Evolutionary conservation across 139 green algal species (phyloP).

Genomic region (Microglena sp.): DNA sequence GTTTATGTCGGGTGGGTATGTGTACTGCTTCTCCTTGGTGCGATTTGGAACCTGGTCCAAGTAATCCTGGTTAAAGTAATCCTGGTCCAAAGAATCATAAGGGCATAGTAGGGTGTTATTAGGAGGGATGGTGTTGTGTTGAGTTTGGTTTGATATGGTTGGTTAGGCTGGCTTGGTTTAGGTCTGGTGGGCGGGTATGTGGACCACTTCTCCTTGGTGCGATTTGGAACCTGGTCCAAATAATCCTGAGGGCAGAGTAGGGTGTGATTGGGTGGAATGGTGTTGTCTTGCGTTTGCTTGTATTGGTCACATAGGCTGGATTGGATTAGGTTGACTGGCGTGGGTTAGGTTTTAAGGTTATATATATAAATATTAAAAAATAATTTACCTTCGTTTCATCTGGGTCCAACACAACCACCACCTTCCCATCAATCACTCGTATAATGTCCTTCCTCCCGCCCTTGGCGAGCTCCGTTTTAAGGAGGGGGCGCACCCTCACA

Average conservation of each 20-base stretch:
- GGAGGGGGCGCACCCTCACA: slow-evolving; percentile 49
- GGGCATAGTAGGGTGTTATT: too few relatives aligned
- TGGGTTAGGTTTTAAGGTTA: too few relatives aligned
- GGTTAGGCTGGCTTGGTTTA: too few relatives aligned
- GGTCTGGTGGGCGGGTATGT: slow-evolving; percentile 26
- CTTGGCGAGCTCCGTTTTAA: slow-evolving; percentile 24
- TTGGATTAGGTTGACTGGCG: not conserved
- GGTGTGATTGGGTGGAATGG: too few relatives aligned
- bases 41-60: slow-evolving; percentile 57
- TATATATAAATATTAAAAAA: too few relatives aligned
- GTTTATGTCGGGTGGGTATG: slow-evolving; percentile 18
- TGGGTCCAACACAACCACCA: slow-evolving; percentile 66
- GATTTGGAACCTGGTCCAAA: slow-evolving; percentile 55
- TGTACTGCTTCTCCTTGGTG: slow-evolving; percentile 65
- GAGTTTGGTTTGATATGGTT: too few relatives aligned
- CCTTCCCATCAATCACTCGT: slow-evolving; percentile 38
- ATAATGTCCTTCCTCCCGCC: slow-evolving; percentile 46
- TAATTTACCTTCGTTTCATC: slow-evolving; percentile 50
- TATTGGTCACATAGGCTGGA: too few relatives aligned
- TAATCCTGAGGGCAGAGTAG: slow-evolving; percentile 42
- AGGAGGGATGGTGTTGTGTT: too few relatives aligned
- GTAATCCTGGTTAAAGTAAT: too few relatives aligned
- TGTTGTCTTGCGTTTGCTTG: too few relatives aligned
- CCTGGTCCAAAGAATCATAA: too few relatives aligned
- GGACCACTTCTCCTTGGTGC: slow-evolving; percentile 63